Evolutionary conservation across 768 basidiomycete genomes (phyloP).

Genomic region (Podaxis mareebaensis): DNA sequence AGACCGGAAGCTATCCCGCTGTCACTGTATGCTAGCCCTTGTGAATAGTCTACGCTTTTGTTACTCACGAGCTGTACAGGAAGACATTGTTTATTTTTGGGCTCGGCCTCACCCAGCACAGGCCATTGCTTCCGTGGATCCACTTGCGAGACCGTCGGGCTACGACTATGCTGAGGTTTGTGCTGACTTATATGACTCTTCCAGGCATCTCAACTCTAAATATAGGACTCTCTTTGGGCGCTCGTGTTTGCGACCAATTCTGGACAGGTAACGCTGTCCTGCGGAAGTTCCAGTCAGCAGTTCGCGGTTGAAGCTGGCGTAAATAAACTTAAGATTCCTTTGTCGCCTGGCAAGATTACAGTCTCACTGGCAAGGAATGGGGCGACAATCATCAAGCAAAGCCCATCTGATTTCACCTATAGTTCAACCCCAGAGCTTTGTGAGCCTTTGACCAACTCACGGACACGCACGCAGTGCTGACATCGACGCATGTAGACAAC

Average conservation of each 20-base stretch:
- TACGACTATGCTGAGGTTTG: slow-evolving; percentile 52
- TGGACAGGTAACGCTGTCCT: slow-evolving; percentile 52
- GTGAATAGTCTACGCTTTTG: slow-evolving; percentile 5
- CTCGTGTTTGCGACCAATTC: slow-evolving; percentile 57
- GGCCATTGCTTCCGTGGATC: slow-evolving; percentile 44
- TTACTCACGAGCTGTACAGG: slow-evolving; percentile 26
- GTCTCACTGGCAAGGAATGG: slow-evolving; percentile 56
- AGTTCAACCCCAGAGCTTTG: slow-evolving; percentile 35
- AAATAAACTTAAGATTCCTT: slow-evolving; percentile 59
- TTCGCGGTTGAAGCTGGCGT: slow-evolving; percentile 52
- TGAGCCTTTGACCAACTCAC: slow-evolving; percentile 23
- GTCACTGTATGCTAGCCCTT: slow-evolving; percentile 48
- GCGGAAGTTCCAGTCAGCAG: slow-evolving; percentile 39
- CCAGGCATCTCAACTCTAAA: background rate
- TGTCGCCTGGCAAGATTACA: slow-evolving; percentile 56
- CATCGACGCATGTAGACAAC: slow-evolving; percentile 42
- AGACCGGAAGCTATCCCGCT: slow-evolving; percentile 61
- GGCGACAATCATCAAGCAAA: slow-evolving; percentile 48
- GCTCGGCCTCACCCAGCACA: slow-evolving; percentile 63
- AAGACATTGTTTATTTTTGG: slow-evolving; percentile 56
- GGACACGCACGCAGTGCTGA: slow-evolving; percentile 14
- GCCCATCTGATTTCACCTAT: slow-evolving; percentile 46
- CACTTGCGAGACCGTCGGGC: slow-evolving; percentile 46
- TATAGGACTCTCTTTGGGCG: slow-evolving; percentile 64
- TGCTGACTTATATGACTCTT: background rate